phyloP scores from a whole-genome alignment of 1,284 basidiomycete genomes.

The Microbotryomycetes sp. region DNA sequence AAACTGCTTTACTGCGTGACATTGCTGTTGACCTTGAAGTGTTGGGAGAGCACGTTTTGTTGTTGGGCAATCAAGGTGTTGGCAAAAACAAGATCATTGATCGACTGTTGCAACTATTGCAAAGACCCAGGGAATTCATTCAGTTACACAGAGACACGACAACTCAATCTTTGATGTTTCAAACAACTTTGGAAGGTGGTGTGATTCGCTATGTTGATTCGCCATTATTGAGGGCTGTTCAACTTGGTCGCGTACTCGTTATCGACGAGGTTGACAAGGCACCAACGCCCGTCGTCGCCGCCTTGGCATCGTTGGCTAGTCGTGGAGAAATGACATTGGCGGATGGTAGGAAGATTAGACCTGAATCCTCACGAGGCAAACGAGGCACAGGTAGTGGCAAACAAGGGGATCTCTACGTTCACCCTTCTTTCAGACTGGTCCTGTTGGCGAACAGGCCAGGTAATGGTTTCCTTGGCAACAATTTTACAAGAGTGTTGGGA shows the following conservation, averaged over 20 bases:
- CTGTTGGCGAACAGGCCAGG: conserved; percentile 44
- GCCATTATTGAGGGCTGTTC: conserved; percentile 42
- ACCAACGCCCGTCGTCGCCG: conserved; percentile 42
- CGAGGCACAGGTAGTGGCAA: not conserved
- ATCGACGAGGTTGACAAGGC: conserved; percentile 45
- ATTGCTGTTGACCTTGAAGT: conserved; percentile 42
- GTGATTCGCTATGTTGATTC: conserved; percentile 41
- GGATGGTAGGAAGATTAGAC: conserved; percentile 36
- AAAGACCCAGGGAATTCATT: conserved; percentile 43
- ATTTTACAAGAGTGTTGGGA: conserved; percentile 42
- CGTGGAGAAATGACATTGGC: conserved; percentile 43
- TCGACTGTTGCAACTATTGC: conserved; percentile 41
- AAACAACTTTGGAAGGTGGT: conserved; percentile 37
- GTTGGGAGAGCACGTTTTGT: conserved; percentile 41
- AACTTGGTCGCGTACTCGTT: conserved; percentile 41
- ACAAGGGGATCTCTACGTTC: conserved; percentile 28
- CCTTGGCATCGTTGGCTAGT: conserved; percentile 42
- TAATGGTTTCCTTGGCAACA: conserved; percentile 39
- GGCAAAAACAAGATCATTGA: conserved; percentile 45
- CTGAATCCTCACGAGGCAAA: not conserved
- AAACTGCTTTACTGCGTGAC: conserved; percentile 39
- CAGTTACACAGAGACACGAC: conserved; percentile 38
- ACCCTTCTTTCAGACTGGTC: conserved; percentile 43
- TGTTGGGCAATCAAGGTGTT: conserved; percentile 44
- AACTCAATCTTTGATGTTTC: conserved; percentile 16